Percentiles rank a stretch among this genome's conserved stretches.
phyloP scores from a whole-genome alignment of 164 flowering plant species.

The Liquidambar formosana region DNA sequence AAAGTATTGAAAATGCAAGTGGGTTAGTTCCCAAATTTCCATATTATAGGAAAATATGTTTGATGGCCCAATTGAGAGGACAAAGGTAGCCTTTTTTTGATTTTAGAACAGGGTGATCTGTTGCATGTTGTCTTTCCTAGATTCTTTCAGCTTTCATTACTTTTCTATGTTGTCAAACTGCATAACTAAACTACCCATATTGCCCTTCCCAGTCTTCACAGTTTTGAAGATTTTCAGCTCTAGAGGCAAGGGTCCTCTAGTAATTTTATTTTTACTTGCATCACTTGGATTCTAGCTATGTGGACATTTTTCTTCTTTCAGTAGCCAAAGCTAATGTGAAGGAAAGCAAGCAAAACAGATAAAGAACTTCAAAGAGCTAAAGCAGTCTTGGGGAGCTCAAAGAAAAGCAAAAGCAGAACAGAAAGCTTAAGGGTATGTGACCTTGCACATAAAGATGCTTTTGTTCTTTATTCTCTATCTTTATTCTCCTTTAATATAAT shows the following conservation, averaged over 20 bases:
- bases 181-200: not conserved
- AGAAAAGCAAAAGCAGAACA: constrained; percentile 26
- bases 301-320: not conserved
- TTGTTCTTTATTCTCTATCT: constrained; percentile 26
- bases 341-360: not conserved
- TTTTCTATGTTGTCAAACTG: not conserved
- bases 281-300: not conserved
- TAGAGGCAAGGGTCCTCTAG: not conserved
- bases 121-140: constrained; percentile 16
- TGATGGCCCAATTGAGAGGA: constrained; percentile 20
- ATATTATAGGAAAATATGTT: constrained; percentile 10
- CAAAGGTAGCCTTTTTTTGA: constrained; percentile 32
- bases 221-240: not conserved
- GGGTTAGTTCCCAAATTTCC: constrained; percentile 15
- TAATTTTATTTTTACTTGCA: not conserved
- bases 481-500: constrained; percentile 16
- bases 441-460: constrained; percentile 32
- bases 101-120: not conserved
- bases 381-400: constrained; percentile 13
- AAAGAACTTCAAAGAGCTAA: constrained; percentile 5
- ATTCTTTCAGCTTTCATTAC: constrained; percentile 15
- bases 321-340: not conserved
- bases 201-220: not conserved
- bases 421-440: constrained; percentile 22
- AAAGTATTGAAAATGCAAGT: constrained; percentile 1